Evolutionary conservation across 352 stramenopile genomes (phyloP), one percentile per base, ranked within the genome.

Genomic region (Phytophthora aleatoria): DNA sequence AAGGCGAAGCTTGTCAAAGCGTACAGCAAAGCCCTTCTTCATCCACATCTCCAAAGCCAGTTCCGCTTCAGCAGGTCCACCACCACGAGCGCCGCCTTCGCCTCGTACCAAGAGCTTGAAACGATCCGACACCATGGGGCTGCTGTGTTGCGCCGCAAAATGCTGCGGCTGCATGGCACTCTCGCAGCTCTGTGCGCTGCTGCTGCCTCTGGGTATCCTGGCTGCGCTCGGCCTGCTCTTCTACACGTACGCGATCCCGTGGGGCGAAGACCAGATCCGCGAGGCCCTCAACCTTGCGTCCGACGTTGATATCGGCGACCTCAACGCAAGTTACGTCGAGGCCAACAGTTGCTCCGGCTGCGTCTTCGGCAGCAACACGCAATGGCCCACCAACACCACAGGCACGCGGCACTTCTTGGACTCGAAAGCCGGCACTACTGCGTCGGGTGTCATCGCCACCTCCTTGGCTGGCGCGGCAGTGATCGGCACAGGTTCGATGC

Each of bases 261-360:
- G 85, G 85, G 85, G 87, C 36, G 82, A 93, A 55, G 71, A 89
- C 58, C 74, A 89, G 67, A 88, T 95, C 69, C 72, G 77, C 28
- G 54, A 76, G 20, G 61, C 79, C 51, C 71, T 94, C 5, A 51
- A 76, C 3, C 67, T 94, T 10, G 49, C 79, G 1, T 48, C 64
- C 6, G 68, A 85, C 55, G 76, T 82, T 7, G 66, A 89, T 52
- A 78, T 89, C 15, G 59, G 71, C 64, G 73, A 74, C 41, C 76
- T 90, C 36, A 76, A 79, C 48, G 41, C 79, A 16, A 87, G 68
- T 56, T 71, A 77, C 50, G 67, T 88, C 33, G 64, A 80, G 1
- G 64, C 74, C n/a, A 78, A 94, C 39, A 89, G 81, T 39, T 95
- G 87, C 67, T 91, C 85, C 3, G 87, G 87, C n/a, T 95, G 87